phyloP scores from a whole-genome alignment of 2,329 filamentous ascomycete genomes.

The Calonectria crousiana region DNA sequence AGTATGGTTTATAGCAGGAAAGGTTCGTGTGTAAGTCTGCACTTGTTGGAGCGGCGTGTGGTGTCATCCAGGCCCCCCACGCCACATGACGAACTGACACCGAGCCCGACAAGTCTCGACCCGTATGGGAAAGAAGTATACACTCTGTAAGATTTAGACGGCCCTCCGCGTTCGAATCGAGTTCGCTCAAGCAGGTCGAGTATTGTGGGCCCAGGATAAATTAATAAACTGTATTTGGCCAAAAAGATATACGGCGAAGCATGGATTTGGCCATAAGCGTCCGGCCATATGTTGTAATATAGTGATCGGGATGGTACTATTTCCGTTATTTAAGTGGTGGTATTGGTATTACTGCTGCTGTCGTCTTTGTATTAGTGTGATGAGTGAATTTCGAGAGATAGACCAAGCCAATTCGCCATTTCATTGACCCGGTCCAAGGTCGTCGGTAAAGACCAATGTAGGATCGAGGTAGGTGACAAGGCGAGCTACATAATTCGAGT shows the following conservation, averaged over 20 bases:
- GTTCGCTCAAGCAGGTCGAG: neutral
- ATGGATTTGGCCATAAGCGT: neutral
- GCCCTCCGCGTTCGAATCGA: neutral
- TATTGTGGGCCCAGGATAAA: neutral
- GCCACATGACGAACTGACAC: too few species aligned
- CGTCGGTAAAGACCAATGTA: too few species aligned
- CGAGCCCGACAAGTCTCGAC: neutral
- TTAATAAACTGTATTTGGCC: neutral
- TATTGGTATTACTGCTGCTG: neutral
- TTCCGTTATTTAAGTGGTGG: neutral
- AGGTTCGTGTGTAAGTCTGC: too few species aligned
- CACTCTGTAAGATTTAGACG: too few species aligned
- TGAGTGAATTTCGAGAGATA: neutral
- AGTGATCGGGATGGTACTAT: neutral
- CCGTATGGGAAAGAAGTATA: neutral
- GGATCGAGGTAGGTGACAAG: neutral
- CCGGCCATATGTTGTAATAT: neutral
- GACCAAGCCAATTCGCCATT: neutral
- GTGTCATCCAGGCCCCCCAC: too few species aligned
- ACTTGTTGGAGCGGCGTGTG: too few species aligned
- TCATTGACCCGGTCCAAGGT: neutral
- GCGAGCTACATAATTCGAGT: neutral
- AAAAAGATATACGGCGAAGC: neutral
- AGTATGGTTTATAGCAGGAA: conserved; percentile 87
- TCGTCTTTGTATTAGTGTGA: too few species aligned